phyloP scores from a whole-genome alignment of 768 basidiomycete species.

The Naganishia randhawae region DNA sequence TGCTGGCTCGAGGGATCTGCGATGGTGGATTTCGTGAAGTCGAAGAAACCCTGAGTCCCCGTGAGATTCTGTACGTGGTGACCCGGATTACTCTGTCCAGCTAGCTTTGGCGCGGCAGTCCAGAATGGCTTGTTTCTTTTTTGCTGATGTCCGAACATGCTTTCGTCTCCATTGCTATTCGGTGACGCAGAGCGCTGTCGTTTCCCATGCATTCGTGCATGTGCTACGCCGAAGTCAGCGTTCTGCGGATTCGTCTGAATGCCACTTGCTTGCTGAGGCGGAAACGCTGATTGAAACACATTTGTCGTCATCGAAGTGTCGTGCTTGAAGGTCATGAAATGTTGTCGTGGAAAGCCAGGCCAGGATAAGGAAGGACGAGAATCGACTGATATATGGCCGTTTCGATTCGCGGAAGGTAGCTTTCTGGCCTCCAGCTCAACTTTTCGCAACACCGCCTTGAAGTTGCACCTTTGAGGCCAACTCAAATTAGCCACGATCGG shows the following conservation, averaged over 20 bases:
- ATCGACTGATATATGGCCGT: not conserved
- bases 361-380: not conserved
- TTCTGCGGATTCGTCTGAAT: not conserved
- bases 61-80: not conserved
- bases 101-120: not conserved
- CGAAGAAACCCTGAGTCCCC: not conserved
- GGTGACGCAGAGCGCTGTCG: constrained; percentile 7
- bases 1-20: not conserved
- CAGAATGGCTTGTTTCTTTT: constrained; percentile 4
- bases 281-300: constrained; percentile 11
- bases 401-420: not conserved
- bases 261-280: not conserved
- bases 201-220: constrained; percentile 13
- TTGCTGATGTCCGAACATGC: not conserved
- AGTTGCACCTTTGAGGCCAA: not conserved
- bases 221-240: not conserved
- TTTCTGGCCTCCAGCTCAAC: not conserved
- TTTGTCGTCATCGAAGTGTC: constrained; percentile 6
- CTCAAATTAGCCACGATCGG: not conserved
- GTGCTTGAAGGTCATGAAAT: too few species aligned
- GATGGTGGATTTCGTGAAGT: not conserved
- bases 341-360: too few species aligned
- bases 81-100: too few species aligned
- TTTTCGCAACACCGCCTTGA: constrained; percentile 4
- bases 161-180: not conserved